Percentiles rank a stretch among this genome's conserved stretches.
These are phyloP conservation scores for Solanum gandarillasii DNA, from an alignment of 257 asterid genomes.

Conservation along the genomic window DNA sequence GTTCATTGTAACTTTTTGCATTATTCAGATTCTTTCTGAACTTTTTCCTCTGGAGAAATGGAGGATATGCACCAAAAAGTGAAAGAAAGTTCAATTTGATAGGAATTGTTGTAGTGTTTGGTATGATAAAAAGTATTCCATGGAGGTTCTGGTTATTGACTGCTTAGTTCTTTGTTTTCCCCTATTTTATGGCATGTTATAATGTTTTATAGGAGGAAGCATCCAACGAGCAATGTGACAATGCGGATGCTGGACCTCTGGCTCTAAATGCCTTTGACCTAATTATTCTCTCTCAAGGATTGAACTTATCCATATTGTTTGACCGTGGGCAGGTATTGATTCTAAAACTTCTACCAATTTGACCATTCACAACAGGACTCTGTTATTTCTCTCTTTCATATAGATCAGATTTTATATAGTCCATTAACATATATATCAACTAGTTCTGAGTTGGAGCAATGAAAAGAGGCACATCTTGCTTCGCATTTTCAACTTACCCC, in stretches of 20 bases:
- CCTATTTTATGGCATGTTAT: slow-evolving; percentile 3
- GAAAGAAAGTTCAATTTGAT: neutral
- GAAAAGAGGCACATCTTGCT: neutral
- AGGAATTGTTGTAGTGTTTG: neutral
- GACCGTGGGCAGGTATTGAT: slow-evolving; percentile 69
- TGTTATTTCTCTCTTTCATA: neutral
- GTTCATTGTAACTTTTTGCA: neutral
- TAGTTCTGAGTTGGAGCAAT: neutral
- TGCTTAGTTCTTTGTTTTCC: neutral
- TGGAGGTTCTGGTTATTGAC: neutral
- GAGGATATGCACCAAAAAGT: neutral
- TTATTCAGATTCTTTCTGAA: neutral
- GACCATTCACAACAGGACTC: neutral
- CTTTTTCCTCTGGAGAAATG: neutral
- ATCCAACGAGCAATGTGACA: slow-evolving; percentile 39
- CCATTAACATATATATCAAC: neutral
- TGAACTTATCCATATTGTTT: slow-evolving; percentile 75
- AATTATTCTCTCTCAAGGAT: slow-evolving; percentile 91
- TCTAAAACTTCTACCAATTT: neutral
- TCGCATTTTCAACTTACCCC: neutral
- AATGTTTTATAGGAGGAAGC: slow-evolving; percentile 46
- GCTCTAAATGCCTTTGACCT: slow-evolving; percentile 90
- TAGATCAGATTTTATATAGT: neutral
- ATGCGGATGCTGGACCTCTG: slow-evolving; percentile 73
- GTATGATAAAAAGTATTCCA: neutral